phyloP scores from a whole-genome alignment of 441 rosid species.

The Daphne laureola region DNA sequence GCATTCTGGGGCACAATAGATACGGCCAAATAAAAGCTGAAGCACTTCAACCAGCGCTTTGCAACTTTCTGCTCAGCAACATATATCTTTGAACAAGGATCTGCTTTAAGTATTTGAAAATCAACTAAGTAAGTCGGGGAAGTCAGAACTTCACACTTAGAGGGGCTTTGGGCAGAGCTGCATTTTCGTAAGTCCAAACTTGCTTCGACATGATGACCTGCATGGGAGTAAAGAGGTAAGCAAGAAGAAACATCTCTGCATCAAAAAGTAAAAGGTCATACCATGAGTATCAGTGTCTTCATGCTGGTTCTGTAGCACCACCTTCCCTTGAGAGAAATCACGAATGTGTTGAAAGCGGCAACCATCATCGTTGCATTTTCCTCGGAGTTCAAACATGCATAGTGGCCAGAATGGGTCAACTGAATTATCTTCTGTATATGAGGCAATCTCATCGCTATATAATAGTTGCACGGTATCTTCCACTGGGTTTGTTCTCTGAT shows the following conservation, averaged over 20 bases:
- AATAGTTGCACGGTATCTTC: constrained; percentile 20
- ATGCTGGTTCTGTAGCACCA: constrained; percentile 22
- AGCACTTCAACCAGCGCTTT: constrained; percentile 63
- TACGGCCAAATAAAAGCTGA: constrained; percentile 58
- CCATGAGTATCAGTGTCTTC: constrained; percentile 39
- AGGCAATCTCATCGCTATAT: constrained; percentile 32
- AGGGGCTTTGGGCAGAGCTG: constrained; percentile 20
- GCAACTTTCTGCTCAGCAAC: constrained; percentile 42
- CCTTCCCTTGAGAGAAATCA: constrained; percentile 32
- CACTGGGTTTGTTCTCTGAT: constrained; percentile 22
- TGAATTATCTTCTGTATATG: constrained; percentile 37
- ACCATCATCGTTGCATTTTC: constrained; percentile 90
- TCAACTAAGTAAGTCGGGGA: constrained; percentile 74
- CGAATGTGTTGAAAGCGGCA: constrained; percentile 93
- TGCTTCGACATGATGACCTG: constrained; percentile 46
- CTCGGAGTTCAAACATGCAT: constrained; percentile 91
- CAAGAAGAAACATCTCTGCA: constrained; percentile 18
- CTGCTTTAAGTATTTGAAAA: constrained; percentile 66
- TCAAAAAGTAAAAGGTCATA: constrained; percentile 16
- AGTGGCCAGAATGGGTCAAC: constrained; percentile 84
- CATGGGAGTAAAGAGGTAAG: constrained; percentile 21
- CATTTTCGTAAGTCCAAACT: constrained; percentile 21
- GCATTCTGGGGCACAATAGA: constrained; percentile 48
- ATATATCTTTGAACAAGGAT: constrained; percentile 37
- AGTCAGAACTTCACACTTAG: constrained; percentile 26